Evolutionary conservation across 352 stramenopile species (phyloP).

Genomic region (Phytophthora colocasiae): DNA sequence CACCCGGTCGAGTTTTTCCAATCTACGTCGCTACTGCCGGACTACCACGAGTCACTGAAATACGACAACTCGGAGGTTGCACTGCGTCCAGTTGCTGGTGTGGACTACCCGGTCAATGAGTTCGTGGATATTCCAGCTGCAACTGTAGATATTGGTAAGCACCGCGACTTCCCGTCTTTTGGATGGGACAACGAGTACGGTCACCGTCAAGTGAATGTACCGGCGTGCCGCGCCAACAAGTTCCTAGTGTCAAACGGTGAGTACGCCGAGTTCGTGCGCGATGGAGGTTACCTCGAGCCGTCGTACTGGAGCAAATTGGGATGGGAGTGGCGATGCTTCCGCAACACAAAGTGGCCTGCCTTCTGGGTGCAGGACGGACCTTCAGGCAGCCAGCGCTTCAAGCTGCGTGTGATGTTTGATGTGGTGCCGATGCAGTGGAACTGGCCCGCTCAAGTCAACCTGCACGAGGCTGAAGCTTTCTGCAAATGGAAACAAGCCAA

Average conservation of each 20-base stretch:
- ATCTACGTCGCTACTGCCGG: slow-evolving; percentile 84
- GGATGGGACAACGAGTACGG: slow-evolving; percentile 99
- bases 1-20: slow-evolving; percentile 91
- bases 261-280: slow-evolving; percentile 95
- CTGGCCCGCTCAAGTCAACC: slow-evolving; percentile 96
- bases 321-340: slow-evolving; percentile 96
- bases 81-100: slow-evolving; percentile 65
- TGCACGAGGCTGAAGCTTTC: slow-evolving; percentile 96
- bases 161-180: slow-evolving; percentile 92
- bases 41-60: slow-evolving; percentile 69
- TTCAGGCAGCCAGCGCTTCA: slow-evolving; percentile 94
- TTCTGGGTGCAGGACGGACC: slow-evolving; percentile 95
- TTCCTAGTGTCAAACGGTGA: slow-evolving; percentile 97
- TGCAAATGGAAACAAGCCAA: slow-evolving; percentile 88
- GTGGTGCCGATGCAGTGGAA: slow-evolving; percentile 94
- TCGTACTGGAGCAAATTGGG: slow-evolving; percentile 92
- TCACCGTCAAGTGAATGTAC: slow-evolving; percentile 84
- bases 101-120: slow-evolving; percentile 92
- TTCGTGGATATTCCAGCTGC: slow-evolving; percentile 80
- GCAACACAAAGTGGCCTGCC: slow-evolving; percentile 96
- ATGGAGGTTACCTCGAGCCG: slow-evolving; percentile 92
- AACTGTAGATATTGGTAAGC: slow-evolving; percentile 91
- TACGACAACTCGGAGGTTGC: slow-evolving; percentile 45
- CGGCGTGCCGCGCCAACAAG: slow-evolving; percentile 89
- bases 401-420: slow-evolving; percentile 93